phyloP scores from a whole-genome alignment of 805 yeast species.

The Pichia insulana region DNA sequence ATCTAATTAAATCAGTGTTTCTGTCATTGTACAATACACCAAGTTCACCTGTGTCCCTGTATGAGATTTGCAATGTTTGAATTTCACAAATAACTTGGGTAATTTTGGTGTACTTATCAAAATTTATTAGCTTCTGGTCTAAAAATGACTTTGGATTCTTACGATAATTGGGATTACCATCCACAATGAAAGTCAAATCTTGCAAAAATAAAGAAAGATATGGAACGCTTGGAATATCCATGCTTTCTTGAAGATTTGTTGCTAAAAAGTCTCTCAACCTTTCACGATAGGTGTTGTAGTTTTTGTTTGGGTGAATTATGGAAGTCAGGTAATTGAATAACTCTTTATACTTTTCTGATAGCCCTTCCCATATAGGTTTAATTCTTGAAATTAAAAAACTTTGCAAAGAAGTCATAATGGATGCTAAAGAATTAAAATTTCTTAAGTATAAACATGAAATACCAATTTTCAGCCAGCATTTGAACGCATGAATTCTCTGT shows the following conservation, averaged over 20 bases:
- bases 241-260: slow-evolving; percentile 32
- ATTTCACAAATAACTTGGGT: slow-evolving; percentile 59
- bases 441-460: slow-evolving; percentile 63
- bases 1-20: slow-evolving; percentile 21
- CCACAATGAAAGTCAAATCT: slow-evolving; percentile 73
- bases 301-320: slow-evolving; percentile 68
- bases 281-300: slow-evolving; percentile 58
- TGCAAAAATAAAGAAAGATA: slow-evolving; percentile 67
- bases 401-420: slow-evolving; percentile 69
- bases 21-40: slow-evolving; percentile 20
- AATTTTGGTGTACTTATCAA: slow-evolving; percentile 64
- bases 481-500: slow-evolving; percentile 45
- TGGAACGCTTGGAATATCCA: slow-evolving; percentile 62
- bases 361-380: slow-evolving; percentile 46
- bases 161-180: slow-evolving; percentile 68
- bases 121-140: slow-evolving; percentile 54
- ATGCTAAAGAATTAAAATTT: slow-evolving; percentile 71
- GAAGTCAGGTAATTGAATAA: slow-evolving; percentile 56
- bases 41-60: slow-evolving; percentile 30
- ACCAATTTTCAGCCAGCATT: slow-evolving; percentile 68
- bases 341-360: slow-evolving; percentile 52
- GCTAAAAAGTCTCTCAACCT: slow-evolving; percentile 50
- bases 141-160: slow-evolving; percentile 42
- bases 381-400: slow-evolving; percentile 62
- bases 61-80: slow-evolving; percentile 60